phyloP scores from a whole-genome alignment of 306 rosid species.

The Castanospermum australe region DNA sequence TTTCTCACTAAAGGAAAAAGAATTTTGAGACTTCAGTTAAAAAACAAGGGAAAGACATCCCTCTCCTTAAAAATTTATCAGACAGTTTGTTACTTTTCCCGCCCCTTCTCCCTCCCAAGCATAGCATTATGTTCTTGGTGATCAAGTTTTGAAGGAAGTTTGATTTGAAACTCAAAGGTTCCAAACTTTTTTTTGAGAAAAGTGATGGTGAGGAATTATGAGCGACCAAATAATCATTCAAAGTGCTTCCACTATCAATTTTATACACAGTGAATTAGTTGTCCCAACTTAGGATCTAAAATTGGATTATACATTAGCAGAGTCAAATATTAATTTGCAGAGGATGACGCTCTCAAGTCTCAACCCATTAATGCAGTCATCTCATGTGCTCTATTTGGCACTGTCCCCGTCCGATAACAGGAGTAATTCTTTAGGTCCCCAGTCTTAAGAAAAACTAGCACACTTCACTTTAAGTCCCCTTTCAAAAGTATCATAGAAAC shows the following conservation, averaged over 20 bases:
- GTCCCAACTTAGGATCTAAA: conserved; percentile 3
- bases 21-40: too few relatives aligned
- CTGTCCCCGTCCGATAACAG: background rate
- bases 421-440: background rate
- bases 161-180: too few relatives aligned
- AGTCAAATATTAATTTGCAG: background rate
- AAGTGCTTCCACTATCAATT: too few relatives aligned
- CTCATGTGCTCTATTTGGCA: background rate
- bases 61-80: too few relatives aligned
- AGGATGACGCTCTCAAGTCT: background rate
- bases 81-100: too few relatives aligned
- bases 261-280: background rate
- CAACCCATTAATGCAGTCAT: background rate
- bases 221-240: too few relatives aligned
- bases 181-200: background rate
- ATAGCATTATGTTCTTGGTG: background rate
- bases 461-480: background rate
- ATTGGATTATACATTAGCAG: background rate
- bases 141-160: too few relatives aligned
- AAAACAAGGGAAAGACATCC: too few relatives aligned
- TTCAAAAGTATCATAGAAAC: background rate
- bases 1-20: too few relatives aligned
- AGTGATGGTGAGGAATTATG: background rate
- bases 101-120: too few relatives aligned
- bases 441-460: background rate